Evolutionary conservation across 371 early-diverging fungal genomes (phyloP), one percentile per base, ranked within the genome.

Genomic region (Cokeromyces recurvatus): DNA sequence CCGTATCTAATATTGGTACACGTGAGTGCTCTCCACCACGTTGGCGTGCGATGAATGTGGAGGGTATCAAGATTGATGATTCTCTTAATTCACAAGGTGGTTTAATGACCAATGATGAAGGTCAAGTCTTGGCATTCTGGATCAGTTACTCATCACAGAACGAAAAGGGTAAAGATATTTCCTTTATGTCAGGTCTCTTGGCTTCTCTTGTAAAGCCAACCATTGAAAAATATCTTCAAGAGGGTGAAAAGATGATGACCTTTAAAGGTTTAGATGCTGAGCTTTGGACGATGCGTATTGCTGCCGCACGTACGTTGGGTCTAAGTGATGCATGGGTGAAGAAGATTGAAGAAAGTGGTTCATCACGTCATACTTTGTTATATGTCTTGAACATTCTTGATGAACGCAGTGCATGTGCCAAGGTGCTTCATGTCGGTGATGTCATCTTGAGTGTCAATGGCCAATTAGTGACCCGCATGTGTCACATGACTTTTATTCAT

Each of bases 361-460:
- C 65, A 31, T 72, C 81, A 16, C 66, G 79, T 87, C 67, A 73
- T 29, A 78, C 80, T 2, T 72, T 92, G 48, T 57, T 91, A 3
- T 87, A 90, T 40, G 79, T 87, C 9, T 61, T 88, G 20, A 79
- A 84, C 22, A 70, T 82, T n/a, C 53, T 83, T 42, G 72, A 79
- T 22, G 55, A 70, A 17, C 64, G 68, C 3, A 73, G 75, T 4
- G 71, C 70, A 1, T 84, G 85, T 5, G 77, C 85, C 3, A 59
- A 67, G 32, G 71, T 82, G 2, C 62, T 96, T 45, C 68, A 82
- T 52, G 90, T 89, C 0, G 89, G 93, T 25, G 97, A 96, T 57
- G 64, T 95, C 21, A 72, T 96, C n/a, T 66, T 94, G n/a, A 79
- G 83, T 29, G 66, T 91, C 24, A 72, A 90, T 42, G 89, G 87